Conservation (phyloP, 1,139 yeast species). For the Hansenula lynferdii region DNA sequence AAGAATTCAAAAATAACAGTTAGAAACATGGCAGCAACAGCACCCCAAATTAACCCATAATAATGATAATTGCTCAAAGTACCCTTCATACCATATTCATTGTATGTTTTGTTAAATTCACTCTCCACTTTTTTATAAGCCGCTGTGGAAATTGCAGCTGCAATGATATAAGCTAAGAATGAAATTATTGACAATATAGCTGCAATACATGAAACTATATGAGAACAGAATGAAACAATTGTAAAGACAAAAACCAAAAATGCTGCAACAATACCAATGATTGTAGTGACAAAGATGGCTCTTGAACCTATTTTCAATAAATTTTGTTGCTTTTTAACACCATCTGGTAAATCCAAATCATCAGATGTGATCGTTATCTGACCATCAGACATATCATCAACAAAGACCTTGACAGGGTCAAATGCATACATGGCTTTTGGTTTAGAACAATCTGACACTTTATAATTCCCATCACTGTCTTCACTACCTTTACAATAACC, state of each 20-base stretch:
- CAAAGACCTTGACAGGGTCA: slow-evolving; percentile 46
- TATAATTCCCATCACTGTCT: slow-evolving; percentile 25
- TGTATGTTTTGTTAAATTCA: slow-evolving; percentile 32
- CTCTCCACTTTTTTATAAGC: slow-evolving; percentile 30
- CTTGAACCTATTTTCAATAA: slow-evolving; percentile 36
- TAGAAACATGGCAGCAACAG: slow-evolving; percentile 35
- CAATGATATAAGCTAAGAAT: slow-evolving; percentile 27
- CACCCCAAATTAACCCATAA: slow-evolving; percentile 42
- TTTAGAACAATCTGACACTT: slow-evolving; percentile 51
- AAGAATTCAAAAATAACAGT: slow-evolving; percentile 34
- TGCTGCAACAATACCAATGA: slow-evolving; percentile 37
- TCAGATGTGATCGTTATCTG: not conserved
- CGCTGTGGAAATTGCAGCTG: slow-evolving; percentile 44
- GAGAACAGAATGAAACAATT: slow-evolving; percentile 31
- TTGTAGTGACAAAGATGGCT: slow-evolving; percentile 40
- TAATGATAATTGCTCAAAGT: slow-evolving; percentile 29
- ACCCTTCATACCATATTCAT: slow-evolving; percentile 35
- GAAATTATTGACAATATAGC: slow-evolving; percentile 24
- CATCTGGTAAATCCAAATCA: slow-evolving; percentile 27
- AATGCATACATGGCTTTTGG: slow-evolving; percentile 45
- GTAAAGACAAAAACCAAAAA: slow-evolving; percentile 37
- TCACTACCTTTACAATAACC: slow-evolving; percentile 72
- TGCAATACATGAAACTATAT: slow-evolving; percentile 28
- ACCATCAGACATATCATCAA: slow-evolving; percentile 16
- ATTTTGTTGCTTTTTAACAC: slow-evolving; percentile 27